Conservation (phyloP, 257 asterid species). For the Cordia subcordata region DNA sequence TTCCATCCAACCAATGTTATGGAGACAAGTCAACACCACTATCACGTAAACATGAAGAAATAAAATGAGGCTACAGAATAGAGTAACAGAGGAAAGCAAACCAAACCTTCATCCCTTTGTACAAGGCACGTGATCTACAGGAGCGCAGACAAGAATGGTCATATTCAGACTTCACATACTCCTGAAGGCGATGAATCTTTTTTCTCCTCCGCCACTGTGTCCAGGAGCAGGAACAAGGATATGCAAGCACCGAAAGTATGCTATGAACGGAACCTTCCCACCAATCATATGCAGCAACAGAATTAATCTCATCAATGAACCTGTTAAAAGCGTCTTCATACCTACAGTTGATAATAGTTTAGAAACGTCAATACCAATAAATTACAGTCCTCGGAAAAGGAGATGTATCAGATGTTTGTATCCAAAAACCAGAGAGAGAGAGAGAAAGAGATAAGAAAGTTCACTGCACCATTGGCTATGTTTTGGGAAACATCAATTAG, state of each 20-base stretch:
- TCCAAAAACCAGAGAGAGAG: too few species aligned
- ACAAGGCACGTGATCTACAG: constrained; percentile 88
- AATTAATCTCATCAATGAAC: constrained; percentile 82
- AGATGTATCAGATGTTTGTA: too few species aligned
- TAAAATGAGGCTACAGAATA: too few species aligned
- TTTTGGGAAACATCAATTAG: too few species aligned
- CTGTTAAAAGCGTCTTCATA: constrained; percentile 96
- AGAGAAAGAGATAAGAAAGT: too few species aligned
- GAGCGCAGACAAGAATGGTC: constrained; percentile 94
- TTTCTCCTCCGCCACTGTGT: constrained; percentile 96
- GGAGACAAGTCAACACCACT: too few species aligned
- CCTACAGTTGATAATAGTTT: constrained; percentile 32
- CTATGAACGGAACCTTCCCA: constrained; percentile 99
- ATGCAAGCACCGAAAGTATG: constrained; percentile 82
- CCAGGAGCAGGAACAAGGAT: constrained; percentile 99
- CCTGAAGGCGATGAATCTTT: constrained; percentile 81
- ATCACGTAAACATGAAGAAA: too few species aligned
- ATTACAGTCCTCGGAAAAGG: not conserved
- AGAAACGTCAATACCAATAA: not conserved
- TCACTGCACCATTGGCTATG: too few species aligned
- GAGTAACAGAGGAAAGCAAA: too few species aligned
- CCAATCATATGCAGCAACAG: constrained; percentile 96
- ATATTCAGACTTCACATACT: constrained; percentile 84
- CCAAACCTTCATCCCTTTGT: constrained; percentile 94
- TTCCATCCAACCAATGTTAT: too few species aligned